Evolutionary conservation across 352 stramenopile genomes (phyloP), one percentile per base, ranked within the genome.

Genomic region (Saprolegnia diclina): DNA sequence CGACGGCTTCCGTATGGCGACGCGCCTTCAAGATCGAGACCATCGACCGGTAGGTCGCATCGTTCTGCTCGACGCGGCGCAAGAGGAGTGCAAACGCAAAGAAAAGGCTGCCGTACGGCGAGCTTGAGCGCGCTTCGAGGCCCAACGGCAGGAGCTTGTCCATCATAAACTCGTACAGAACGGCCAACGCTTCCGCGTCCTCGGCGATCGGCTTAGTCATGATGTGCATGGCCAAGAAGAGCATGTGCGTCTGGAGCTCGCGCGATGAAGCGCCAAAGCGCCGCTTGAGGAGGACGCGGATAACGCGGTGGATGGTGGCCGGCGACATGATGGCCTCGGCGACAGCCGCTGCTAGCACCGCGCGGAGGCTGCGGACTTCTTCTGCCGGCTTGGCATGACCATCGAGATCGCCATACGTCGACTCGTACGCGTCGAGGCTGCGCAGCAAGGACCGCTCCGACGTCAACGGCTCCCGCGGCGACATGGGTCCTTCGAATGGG

Each of bases 121-220:
- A 21, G 13, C 6, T 21, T 3, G 42, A 4, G 1, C 3, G 2
- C 10, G 42, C 7, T 18, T 10, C 46, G 32, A 48, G 18, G 10
- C 26, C 50, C 18, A 56, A 6, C 4, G 35, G 11, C 16, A 42
- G 11, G 22, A 67, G 26, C 35, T 53, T n/a, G 22, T 67, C 62
- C 26, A 67, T 19, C 22, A 67, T 59, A 18, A 42, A 67, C 62
- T 67, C 62, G 50, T 67, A 67, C 26, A 67, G 26, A 16, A 46
- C 13, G 14, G 62, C 62, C 14, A 67, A 29, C 1, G 62, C 62
- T 18, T 67, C 46, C 16, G 62, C 42, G 32, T 61, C 62, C 16
- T 67, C 29, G 1, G 26, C 5, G 16, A 67, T 35, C 11, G 19
- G n/a, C 37, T 67, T 67, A 7, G 62, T 26, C 9, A 67, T n/a